These are phyloP conservation scores for Citrus hindsii DNA, from an alignment of 345 rosid genomes.

Conservation along the genomic window DNA sequence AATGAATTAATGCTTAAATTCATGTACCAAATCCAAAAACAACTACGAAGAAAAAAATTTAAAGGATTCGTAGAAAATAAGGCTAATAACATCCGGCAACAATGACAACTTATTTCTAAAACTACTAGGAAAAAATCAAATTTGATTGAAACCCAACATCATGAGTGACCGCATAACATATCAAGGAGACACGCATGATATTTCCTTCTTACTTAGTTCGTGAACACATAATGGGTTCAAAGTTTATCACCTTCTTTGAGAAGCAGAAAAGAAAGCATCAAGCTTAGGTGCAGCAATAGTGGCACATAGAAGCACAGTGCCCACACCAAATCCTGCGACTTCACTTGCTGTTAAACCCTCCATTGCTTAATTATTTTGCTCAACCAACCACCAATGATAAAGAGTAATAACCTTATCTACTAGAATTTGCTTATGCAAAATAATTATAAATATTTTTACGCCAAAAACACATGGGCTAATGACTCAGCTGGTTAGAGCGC, in stretches of 20 bases:
- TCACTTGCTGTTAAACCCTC: slow-evolving; percentile 63
- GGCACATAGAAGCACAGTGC: slow-evolving; percentile 56
- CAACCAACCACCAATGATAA: not conserved
- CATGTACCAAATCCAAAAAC: not conserved
- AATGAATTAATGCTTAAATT: no score
- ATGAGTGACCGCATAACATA: not conserved
- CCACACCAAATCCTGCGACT: slow-evolving; percentile 70
- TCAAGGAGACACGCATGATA: not conserved
- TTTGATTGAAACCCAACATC: not conserved
- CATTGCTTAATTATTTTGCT: slow-evolving; percentile 28
- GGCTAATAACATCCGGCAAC: not conserved
- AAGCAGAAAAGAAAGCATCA: slow-evolving; percentile 68
- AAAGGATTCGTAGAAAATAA: not conserved
- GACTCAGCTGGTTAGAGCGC: not conserved
- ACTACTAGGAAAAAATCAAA: not conserved
- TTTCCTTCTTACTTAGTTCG: not conserved
- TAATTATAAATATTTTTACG: no score
- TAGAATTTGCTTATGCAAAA: rapidly evolving
- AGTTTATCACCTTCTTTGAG: slow-evolving; percentile 57
- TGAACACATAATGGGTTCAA: not conserved
- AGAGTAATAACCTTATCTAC: not conserved
- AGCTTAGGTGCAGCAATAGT: slow-evolving; percentile 67
- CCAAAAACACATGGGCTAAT: rapidly evolving
- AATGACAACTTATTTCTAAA: not conserved
- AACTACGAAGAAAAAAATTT: not conserved